Evolutionary conservation across 2,329 filamentous ascomycete genomes (phyloP).

Genomic region (Hymenoscyphus occultus): DNA sequence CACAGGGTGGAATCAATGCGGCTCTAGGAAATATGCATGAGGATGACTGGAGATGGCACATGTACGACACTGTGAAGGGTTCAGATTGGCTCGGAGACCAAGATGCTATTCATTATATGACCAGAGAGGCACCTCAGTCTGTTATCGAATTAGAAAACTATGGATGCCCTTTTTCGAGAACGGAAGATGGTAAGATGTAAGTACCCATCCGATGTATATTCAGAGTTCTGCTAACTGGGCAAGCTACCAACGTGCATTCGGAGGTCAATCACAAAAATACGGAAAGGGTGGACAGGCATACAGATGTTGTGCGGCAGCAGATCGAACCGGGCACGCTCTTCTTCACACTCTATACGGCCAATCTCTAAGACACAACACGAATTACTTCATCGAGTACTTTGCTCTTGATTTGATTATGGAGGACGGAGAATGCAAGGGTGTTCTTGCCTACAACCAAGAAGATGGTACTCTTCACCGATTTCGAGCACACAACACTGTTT

Average conservation of each 20-base stretch:
- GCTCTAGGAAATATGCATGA: slow-evolving; percentile 94
- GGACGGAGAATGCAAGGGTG: slow-evolving; percentile 92
- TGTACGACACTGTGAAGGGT: slow-evolving; percentile 98
- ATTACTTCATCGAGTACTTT: slow-evolving; percentile 99
- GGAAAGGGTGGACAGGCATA: slow-evolving; percentile 98
- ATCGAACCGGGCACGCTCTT: slow-evolving; percentile 94
- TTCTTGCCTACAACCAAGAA: slow-evolving; percentile 97
- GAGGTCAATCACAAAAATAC: slow-evolving; percentile 91
- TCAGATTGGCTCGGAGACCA: slow-evolving; percentile 97
- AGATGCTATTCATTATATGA: slow-evolving; percentile 99
- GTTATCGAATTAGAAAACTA: slow-evolving; percentile 97
- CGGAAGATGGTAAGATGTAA: slow-evolving; percentile 91
- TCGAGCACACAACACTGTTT: slow-evolving; percentile 91
- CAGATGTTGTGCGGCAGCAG: slow-evolving; percentile 75
- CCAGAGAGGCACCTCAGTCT: slow-evolving; percentile 83
- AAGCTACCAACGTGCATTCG: slow-evolving; percentile 95
- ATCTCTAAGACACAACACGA: slow-evolving; percentile 95
- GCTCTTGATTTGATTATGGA: slow-evolving; percentile 97
- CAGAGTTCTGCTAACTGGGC: slow-evolving; percentile 23
- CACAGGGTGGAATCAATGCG: slow-evolving; percentile 82
- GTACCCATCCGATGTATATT: slow-evolving; percentile 28
- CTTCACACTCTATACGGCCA: slow-evolving; percentile 98
- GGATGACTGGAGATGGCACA: slow-evolving; percentile 99
- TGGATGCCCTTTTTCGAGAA: slow-evolving; percentile 94
- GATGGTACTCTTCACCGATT: slow-evolving; percentile 97